Evolutionary conservation across 345 rosid species (phyloP), one percentile per base, ranked within the genome.

Genomic region (Lagerstroemia speciosa): DNA sequence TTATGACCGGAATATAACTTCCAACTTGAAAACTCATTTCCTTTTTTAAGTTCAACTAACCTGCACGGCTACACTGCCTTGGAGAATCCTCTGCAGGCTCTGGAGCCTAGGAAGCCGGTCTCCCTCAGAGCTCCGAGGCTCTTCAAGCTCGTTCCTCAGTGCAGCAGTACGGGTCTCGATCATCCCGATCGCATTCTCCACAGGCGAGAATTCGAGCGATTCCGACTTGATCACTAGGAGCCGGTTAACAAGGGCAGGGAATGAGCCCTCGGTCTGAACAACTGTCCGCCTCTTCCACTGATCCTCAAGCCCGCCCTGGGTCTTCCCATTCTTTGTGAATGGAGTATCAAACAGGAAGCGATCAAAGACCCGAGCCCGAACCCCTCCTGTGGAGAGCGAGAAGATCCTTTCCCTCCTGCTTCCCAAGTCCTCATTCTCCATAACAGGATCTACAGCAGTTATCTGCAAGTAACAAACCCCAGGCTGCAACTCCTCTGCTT

Each of bases 351-450:
- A 94, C 85, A 94, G 78, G 82, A 94, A 94, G 9, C 98, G 90
- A 71, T 94, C 99, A 77, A 94, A 94, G 41, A 94, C 98, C 45
- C 98, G 82, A 46, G 99, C 97, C 65, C 96, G 85, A 12, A 91
- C 91, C 65, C 96, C 88, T 69, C 99, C 96, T 33, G 99, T 89
- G 16, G 97, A 91, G 61, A 94, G 97, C 68, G 98, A 91, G 67
- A 91, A 89, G 70, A 91, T 94, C 64, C 99, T 87, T 77, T 94
- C 99, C 75, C 95, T 84, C 77, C 98, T 80, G 80, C 99, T 94
- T 67, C 99, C 99, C 72, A 91, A 85, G 81, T 94, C 99, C 86
- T 91, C 99, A 78, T 94, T 95, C 77, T 94, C 99, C 97, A 94
- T 88, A 73, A 94, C 99, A 19, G 97, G 85, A 80, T 94, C 97